These are phyloP conservation scores for Musa troglodytarum DNA, from an alignment of 176 grass and related monocot species.

Conservation along the genomic window DNA sequence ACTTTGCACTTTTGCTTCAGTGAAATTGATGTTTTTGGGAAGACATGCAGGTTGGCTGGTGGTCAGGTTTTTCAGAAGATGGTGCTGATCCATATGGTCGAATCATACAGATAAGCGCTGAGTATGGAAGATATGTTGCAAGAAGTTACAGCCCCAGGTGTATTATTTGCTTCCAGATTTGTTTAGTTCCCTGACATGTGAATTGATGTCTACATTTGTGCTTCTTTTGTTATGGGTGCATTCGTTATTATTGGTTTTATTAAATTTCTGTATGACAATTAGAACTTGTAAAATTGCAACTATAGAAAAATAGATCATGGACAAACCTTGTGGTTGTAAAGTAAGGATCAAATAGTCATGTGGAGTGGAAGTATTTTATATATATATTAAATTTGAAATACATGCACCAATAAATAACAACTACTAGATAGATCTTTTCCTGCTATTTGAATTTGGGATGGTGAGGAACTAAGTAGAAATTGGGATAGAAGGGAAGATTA, in stretches of 20 bases:
- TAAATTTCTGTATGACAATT: not conserved
- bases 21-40: constrained; percentile 34
- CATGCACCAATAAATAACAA: too few species aligned
- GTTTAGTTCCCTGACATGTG: not conserved
- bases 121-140: constrained; percentile 88
- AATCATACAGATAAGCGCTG: constrained; percentile 76
- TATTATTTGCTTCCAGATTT: constrained; percentile 12
- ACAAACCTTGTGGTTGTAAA: not conserved
- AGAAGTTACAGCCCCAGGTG: constrained; percentile 94
- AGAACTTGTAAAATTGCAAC: not conserved
- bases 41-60: constrained; percentile 82
- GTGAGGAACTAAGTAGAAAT: too few species aligned
- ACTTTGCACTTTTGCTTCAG: constrained; percentile 22
- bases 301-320: not conserved
- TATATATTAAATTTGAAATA: too few species aligned
- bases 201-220: not conserved
- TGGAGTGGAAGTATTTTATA: too few species aligned
- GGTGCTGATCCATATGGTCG: constrained; percentile 67
- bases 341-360: not conserved
- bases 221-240: not conserved
- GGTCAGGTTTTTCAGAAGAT: constrained; percentile 87
- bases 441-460: too few species aligned
- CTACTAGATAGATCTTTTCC: too few species aligned
- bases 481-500: too few species aligned
- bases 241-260: not conserved